phyloP scores from a whole-genome alignment of 1,284 basidiomycete genomes.

The Sporisorium sorghi region DNA sequence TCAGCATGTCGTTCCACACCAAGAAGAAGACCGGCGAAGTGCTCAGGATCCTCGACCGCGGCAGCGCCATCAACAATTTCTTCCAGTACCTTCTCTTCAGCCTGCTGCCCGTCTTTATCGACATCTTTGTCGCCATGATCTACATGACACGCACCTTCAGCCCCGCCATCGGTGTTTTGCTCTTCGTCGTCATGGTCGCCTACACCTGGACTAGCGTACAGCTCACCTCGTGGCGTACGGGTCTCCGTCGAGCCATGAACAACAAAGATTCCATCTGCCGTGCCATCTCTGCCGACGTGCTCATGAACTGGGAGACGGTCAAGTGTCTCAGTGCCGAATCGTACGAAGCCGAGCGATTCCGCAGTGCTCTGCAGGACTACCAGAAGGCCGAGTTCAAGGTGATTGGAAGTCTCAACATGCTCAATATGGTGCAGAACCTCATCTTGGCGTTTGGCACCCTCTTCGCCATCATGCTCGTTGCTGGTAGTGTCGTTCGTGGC shows the following conservation, averaged over 20 bases:
- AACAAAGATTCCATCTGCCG: constrained; percentile 61
- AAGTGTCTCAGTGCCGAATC: constrained; percentile 86
- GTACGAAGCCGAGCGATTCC: constrained; percentile 81
- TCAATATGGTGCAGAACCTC: constrained; percentile 64
- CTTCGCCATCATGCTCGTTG: constrained; percentile 56
- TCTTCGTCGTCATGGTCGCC: constrained; percentile 80
- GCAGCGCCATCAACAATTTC: constrained; percentile 73
- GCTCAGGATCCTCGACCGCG: constrained; percentile 77
- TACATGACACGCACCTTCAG: constrained; percentile 76
- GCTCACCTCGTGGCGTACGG: constrained; percentile 79
- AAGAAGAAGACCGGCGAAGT: constrained; percentile 78
- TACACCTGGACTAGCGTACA: constrained; percentile 79
- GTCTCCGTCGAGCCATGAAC: constrained; percentile 72
- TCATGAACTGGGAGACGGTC: constrained; percentile 69
- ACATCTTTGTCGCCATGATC: constrained; percentile 74
- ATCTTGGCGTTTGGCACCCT: constrained; percentile 64
- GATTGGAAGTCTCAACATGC: constrained; percentile 61
- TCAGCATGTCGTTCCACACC: constrained; percentile 86
- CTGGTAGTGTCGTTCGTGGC: constrained; percentile 50
- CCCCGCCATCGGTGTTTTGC: constrained; percentile 79
- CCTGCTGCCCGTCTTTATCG: constrained; percentile 82
- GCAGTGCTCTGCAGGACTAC: constrained; percentile 79
- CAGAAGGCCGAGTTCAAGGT: constrained; percentile 81
- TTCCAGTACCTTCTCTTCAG: constrained; percentile 77
- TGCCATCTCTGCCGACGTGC: constrained; percentile 62